A percentile compares a stretch with the other conserved stretches of the same genome.
Conservation (phyloP, 2,329 filamentous ascomycete species). For the Fusarium pseudoanthophilum region DNA sequence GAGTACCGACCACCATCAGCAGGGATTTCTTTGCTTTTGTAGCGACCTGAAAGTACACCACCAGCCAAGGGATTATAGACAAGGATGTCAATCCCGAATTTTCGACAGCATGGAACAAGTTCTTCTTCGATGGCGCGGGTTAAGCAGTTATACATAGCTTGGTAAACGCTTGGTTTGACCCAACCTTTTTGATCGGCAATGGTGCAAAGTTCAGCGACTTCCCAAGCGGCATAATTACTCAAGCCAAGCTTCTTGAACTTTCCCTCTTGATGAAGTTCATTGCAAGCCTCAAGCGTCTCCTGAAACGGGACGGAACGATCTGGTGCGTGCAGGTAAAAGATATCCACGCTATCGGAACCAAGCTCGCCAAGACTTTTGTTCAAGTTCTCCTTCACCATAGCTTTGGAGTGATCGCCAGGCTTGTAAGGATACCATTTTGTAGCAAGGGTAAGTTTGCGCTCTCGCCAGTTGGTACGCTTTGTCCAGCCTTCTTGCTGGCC, state of each 20-base stretch:
- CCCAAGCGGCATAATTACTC: conserved; percentile 79
- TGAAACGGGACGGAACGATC: conserved; percentile 70
- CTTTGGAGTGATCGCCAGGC: neutral
- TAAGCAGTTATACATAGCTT: conserved; percentile 71
- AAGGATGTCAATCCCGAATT: conserved; percentile 76
- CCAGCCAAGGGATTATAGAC: conserved; percentile 79
- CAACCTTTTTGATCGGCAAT: conserved; percentile 64
- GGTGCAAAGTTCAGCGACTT: conserved; percentile 77
- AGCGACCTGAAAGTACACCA: conserved; percentile 74
- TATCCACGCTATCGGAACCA: neutral
- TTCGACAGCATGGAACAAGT: conserved; percentile 55
- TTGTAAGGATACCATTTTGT: conserved; percentile 62
- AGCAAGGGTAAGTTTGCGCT: conserved; percentile 74
- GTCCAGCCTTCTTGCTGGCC: conserved; percentile 74
- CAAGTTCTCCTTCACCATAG: neutral
- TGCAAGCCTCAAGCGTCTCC: conserved; percentile 73
- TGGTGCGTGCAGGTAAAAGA: conserved; percentile 60
- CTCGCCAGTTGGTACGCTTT: conserved; percentile 71
- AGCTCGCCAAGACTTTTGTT: neutral
- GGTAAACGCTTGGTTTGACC: conserved; percentile 78
- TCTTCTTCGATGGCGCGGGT: conserved; percentile 58
- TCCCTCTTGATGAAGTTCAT: conserved; percentile 75
- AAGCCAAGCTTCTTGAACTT: conserved; percentile 78
- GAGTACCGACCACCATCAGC: conserved; percentile 42
- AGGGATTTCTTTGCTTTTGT: conserved; percentile 43